Evolutionary conservation across 2,329 filamentous ascomycete species (phyloP), one percentile per base, ranked within the genome.

Genomic region (Fusarium sp.): DNA sequence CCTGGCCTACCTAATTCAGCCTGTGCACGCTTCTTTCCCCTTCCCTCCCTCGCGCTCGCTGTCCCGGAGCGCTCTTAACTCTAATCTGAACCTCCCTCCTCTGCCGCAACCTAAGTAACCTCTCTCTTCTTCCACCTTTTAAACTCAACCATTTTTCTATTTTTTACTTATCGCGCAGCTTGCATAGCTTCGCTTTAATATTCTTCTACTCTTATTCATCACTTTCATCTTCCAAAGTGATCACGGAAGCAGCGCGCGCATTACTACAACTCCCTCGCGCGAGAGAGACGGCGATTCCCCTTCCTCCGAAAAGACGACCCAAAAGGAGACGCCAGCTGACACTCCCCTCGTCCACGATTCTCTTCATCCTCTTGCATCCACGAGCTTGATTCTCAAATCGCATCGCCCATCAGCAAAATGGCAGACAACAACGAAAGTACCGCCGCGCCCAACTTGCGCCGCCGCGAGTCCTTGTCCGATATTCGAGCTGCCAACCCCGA

Each of bases 401-500:
- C 51, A 55, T 46, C 47, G 55, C 30, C 20, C 5, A 54, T 23
- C 43, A 33, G 27, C 25, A 47, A 64, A 60, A 69, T 69, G 67
- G 47, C 65, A 46, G 50, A 60, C 54, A 41, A 63, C 33, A 65
- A 41, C 57, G 52, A 50, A 53, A 49, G 35, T 47, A 27, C 50
- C 44, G 50, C 43, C 44, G 56, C 62, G 45, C 56, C 69, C 56
- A 52, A 75, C 50, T 82, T 81, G 77, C 82, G 81, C 60, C 79
- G 78, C 47, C 80, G 80, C 57, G 82, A 87, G 71, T 87, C 85
- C 35, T 76, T 89, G 53, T 80, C 82, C 25, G 85, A 89, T 52
- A 83, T 88, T 65, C 82, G 83, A 71, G 81, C 83, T 56, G 83
- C 82, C 56, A 85, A 87, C 68, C 87, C 87, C 10, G 83, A 87